Base-by-base conservation (phyloP, 176 grass and related monocot genomes). In the Ampelocalamus luodianensis region DNA sequence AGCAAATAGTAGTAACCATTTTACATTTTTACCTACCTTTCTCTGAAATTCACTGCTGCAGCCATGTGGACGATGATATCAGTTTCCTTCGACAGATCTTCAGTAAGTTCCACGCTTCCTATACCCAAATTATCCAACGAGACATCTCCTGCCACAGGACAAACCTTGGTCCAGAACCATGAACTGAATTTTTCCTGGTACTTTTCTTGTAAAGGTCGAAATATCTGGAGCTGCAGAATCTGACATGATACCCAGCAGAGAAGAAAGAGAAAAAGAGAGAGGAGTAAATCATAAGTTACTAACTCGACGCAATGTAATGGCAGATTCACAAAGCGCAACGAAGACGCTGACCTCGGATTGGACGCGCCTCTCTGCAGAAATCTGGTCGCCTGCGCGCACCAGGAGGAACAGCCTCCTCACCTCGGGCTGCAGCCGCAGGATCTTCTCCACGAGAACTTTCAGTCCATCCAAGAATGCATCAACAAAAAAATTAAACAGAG, bases 371-470 rank as follows among this genome's bases (percentile, higher is more conserved):
- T 4, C 17, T 0, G 71, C 82, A 12, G 82, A 71, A 38, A 6
- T 42, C 38, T 68, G 22, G 76, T 88, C 72, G 15, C 12, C 34
- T 12, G 65, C 80, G 22, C 72, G 72, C 80, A 88, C 86, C 20
- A 88, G 66, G 27, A 88, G 62, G 72, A 59, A 78, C 10, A 88
- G 15, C 42, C 75, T 51, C 73, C 71, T 78, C 49, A 83, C 54
- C 20, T 15, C 75, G 0, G 65, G 80, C 24, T 78, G 86, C 18
- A 76, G 26, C 16, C 74, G 40, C 12, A 83, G 72, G n/a, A 88
- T 51, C 80, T 88, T 88, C 80, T 83, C 80, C 1, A 83, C 65
- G 11, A 76, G 45, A 13, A 84, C 82, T 85, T 46, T 32, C 74
- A 6, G 18, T 11, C 16, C 24, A 67, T 4, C n/a, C 22, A 53